Base-by-base conservation (phyloP, 2,329 filamentous ascomycete species). In the Botryosphaeria agaves region DNA sequence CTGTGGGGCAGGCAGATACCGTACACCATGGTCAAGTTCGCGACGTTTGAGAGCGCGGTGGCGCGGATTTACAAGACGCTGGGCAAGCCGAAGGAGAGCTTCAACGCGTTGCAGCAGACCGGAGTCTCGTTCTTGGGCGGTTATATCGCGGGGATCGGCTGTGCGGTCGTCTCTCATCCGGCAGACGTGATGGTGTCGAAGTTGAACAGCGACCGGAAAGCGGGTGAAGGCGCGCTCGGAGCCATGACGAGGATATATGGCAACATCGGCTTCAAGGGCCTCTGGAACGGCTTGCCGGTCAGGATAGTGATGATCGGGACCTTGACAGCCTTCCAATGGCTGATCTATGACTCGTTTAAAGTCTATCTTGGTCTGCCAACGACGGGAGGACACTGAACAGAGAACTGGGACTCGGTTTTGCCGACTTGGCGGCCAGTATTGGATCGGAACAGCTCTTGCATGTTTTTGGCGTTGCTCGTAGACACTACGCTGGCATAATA, bases 11-110 rank as follows among this genome's bases (percentile, higher is more conserved):
- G 87, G 60, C 81, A 89, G 67, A 75, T 91, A 46, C 82, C 82
- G 41, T 91, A 91, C 68, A 91, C 82, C 58, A 85, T 89, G 77
- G 68, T 82, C 70, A 91, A 91, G 69, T 91, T 91, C 65, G 82
- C 87, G 59, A 82, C 85, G 48, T 89, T 72, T 71, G 82, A 91
- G 65, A 87, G 87, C 70, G 78, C 83, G 47, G 64, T 73, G 47
- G 82, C 89, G 65, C 49, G 66, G 43, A 57, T 80, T 63, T 87
- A 75, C 69, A 56, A 61, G 45, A 39, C 51, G 31, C 48, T 78
- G 52, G 76, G 82, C 69, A 87, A 85, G 70, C 60, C 66, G 49
- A 65, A 61, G 36, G 59, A 79, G 44, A 76, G 75, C 48, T 60
- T 68, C 48, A 66, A 66, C 49, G 64, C 67, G 47, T n/a, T n/a